Base-by-base conservation (phyloP, 179 eudicot genomes). In the Beta macrorhiza region DNA sequence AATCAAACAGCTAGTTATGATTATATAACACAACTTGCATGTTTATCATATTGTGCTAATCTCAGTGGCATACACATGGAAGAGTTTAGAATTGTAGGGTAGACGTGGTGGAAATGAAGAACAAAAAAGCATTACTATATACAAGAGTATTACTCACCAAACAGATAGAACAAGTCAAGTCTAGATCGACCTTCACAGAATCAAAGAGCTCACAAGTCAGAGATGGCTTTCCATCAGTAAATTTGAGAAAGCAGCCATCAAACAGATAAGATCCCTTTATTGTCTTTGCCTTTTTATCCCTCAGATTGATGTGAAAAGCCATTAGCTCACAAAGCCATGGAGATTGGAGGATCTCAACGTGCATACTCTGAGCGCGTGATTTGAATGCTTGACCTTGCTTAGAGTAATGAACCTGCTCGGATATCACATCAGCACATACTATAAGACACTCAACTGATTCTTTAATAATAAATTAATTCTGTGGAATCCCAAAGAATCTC, bases 251-350 rank as follows among this genome's bases (percentile, higher is more conserved):
- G 74, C 99, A 93, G 14, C 87, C 91, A 37, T 91, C 91, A 68
- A 89, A 91, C 55, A 90, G 76, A n/a, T 86, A 82, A 79, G 90
- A 77, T 11, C 82, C 79, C 59, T 76, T 85, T 75, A 86, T 81
- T 55, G 77, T 79, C 8, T 85, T 85, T 10, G 67, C 63, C 63
- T 90, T 85, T 52, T 87, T 84, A 75, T 88, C 93, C 86, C 94
- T 89, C 72, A 91, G 62, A 75, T 93, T 95, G 69, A 95, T 89
- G 87, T 92, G 95, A 78, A 94, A 93, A 76, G 99, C 99, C 92
- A 95, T 90, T 7, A 95, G 93, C 87, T 95, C 98, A 79, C 98
- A 90, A 25, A 95, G 93, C 99, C 99, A 95, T 25, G 99, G 99
- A 29, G 99, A 95, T 72, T 92, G 99, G 58, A 93, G 97, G 83